Conservation (phyloP, 306 rosid species). For the Cyclanthera cordifolia region DNA sequence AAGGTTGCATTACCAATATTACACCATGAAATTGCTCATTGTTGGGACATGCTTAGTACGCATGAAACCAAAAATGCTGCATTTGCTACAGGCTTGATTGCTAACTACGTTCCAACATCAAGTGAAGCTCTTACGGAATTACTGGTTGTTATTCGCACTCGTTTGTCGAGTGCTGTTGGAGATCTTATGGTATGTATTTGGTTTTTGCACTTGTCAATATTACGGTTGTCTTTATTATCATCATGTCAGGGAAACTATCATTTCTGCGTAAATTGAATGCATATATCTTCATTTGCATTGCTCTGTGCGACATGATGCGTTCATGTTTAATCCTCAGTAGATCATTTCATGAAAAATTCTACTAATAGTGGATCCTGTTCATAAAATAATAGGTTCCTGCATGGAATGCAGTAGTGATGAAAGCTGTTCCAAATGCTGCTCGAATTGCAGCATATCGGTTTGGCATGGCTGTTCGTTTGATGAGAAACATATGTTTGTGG, state of each 20-base stretch:
- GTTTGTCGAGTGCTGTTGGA: conserved; percentile 70
- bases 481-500: conserved; percentile 85
- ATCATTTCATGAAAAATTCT: background rate
- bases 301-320: background rate
- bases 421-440: conserved; percentile 84
- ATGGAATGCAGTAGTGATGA: conserved; percentile 62
- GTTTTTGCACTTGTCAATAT: background rate
- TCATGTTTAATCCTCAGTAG: background rate
- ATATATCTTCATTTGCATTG: background rate
- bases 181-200: conserved; percentile 42
- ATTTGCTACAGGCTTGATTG: conserved; percentile 63
- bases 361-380: background rate
- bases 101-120: conserved; percentile 67
- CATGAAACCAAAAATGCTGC: conserved; percentile 63
- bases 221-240: background rate
- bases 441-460: conserved; percentile 80
- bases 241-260: background rate
- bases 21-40: conserved; percentile 65
- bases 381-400: conserved; percentile 56
- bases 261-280: background rate
- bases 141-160: conserved; percentile 55
- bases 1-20: conserved; percentile 88
- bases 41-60: conserved; percentile 88
- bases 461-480: conserved; percentile 74
- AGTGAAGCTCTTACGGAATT: conserved; percentile 75